Evolutionary conservation across 176 grass and related monocot genomes (phyloP).

Genomic region (Chrysopogon serrulatus): DNA sequence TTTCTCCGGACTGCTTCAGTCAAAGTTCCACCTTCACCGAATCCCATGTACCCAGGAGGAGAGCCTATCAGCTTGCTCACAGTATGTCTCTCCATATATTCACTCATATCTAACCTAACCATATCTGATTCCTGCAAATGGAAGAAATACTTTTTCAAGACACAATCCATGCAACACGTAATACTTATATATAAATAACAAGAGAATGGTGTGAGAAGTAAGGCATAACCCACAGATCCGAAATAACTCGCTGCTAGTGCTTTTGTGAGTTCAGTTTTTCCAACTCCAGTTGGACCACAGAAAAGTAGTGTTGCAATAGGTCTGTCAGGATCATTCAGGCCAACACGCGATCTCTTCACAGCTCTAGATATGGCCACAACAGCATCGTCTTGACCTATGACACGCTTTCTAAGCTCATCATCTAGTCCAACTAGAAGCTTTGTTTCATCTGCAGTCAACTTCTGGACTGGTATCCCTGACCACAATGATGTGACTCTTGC

Average conservation of each 20-base stretch:
- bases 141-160: slow-evolving; percentile 23
- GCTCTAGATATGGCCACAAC: slow-evolving; percentile 76
- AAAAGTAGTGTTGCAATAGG: slow-evolving; percentile 92
- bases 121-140: slow-evolving; percentile 68
- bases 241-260: slow-evolving; percentile 84
- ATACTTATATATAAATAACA: background rate
- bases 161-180: slow-evolving; percentile 8
- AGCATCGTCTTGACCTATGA: slow-evolving; percentile 97
- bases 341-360: slow-evolving; percentile 85
- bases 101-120: slow-evolving; percentile 97
- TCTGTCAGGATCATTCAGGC: slow-evolving; percentile 80
- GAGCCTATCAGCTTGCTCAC: slow-evolving; percentile 96
- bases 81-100: slow-evolving; percentile 94
- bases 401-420: slow-evolving; percentile 75
- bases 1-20: slow-evolving; percentile 91
- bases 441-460: slow-evolving; percentile 78
- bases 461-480: slow-evolving; percentile 92
- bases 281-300: slow-evolving; percentile 93
- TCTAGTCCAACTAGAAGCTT: slow-evolving; percentile 79
- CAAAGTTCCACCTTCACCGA: slow-evolving; percentile 86
- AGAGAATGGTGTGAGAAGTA: slow-evolving; percentile 20
- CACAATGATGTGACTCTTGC: slow-evolving; percentile 83
- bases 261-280: slow-evolving; percentile 92
- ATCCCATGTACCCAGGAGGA: slow-evolving; percentile 95
- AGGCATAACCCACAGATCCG: slow-evolving; percentile 68